Percentiles rank a stretch among this genome's conserved stretches.
Evolutionary conservation across 805 yeast genomes (phyloP).

Genomic region (Sugiyamaella smithiae): DNA sequence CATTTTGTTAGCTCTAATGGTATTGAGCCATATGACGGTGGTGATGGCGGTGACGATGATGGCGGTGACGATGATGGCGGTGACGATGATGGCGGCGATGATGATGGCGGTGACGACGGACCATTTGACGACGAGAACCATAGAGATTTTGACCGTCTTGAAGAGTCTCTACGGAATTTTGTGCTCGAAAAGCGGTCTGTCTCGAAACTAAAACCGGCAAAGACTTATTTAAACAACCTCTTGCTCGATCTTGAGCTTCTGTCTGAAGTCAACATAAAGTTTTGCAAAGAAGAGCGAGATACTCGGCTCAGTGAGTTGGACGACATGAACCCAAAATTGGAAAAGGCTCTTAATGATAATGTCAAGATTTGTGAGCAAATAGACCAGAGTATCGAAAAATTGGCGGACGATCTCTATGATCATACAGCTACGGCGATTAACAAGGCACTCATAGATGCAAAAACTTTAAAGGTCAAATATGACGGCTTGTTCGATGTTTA

Average conservation of each 20-base stretch:
- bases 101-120: constrained; percentile 25
- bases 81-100: constrained; percentile 31
- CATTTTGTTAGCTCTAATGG: constrained; percentile 80
- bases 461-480: constrained; percentile 53
- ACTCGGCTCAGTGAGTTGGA: constrained; percentile 49
- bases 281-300: constrained; percentile 49
- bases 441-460: constrained; percentile 31
- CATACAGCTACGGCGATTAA: constrained; percentile 53
- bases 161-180: constrained; percentile 79
- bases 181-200: constrained; percentile 84
- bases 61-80: constrained; percentile 34
- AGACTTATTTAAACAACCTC: constrained; percentile 73
- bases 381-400: constrained; percentile 59
- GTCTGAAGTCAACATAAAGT: constrained; percentile 59
- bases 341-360: constrained; percentile 50
- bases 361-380: constrained; percentile 55
- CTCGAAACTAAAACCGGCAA: constrained; percentile 90
- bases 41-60: constrained; percentile 39
- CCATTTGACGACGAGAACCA: constrained; percentile 25
- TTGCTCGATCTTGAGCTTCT: constrained; percentile 61
- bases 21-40: constrained; percentile 38
- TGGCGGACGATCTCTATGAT: constrained; percentile 58
- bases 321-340: constrained; percentile 62
- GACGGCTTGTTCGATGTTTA: constrained; percentile 62
- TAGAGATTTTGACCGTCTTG: constrained; percentile 68